These are phyloP conservation scores for Sporothrix euskadiensis DNA, from an alignment of 2,329 filamentous ascomycete genomes.

Conservation along the genomic window DNA sequence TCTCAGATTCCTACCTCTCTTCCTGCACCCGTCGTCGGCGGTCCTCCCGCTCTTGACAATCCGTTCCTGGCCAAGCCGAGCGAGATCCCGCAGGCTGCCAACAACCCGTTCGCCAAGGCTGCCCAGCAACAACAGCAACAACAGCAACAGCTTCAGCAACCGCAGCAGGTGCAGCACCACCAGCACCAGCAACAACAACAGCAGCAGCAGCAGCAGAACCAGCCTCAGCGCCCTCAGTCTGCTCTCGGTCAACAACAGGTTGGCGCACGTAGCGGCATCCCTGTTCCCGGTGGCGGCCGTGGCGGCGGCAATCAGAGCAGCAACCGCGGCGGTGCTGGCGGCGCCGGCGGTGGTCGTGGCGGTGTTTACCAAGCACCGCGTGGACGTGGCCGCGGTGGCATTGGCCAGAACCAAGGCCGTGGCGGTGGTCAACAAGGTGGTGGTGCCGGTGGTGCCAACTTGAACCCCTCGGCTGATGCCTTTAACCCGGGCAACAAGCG, in stretches of 20 bases:
- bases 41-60: slow-evolving; percentile 20
- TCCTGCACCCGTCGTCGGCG: not conserved
- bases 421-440: slow-evolving; percentile 36
- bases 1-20: not conserved
- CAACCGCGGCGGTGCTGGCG: slow-evolving; percentile 30
- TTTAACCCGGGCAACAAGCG: slow-evolving; percentile 59
- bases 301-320: slow-evolving; percentile 31
- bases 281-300: slow-evolving; percentile 33
- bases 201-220: slow-evolving; percentile 23
- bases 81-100: not conserved
- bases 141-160: not conserved
- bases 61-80: slow-evolving; percentile 29
- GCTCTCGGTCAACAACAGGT: slow-evolving; percentile 26
- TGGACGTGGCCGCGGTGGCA: slow-evolving; percentile 34
- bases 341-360: slow-evolving; percentile 33
- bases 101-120: slow-evolving; percentile 34
- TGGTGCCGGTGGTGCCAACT: slow-evolving; percentile 36
- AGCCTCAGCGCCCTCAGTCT: slow-evolving; percentile 20
- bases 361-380: slow-evolving; percentile 37
- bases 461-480: slow-evolving; percentile 55
- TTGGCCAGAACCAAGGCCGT: slow-evolving; percentile 32
- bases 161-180: slow-evolving; percentile 3
- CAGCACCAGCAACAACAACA: slow-evolving; percentile 20
- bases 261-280: slow-evolving; percentile 31
- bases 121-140: slow-evolving; percentile 20